Evolutionary conservation across 257 asterid species (phyloP), one percentile per base, ranked within the genome.

Genomic region (Rubia yunnanensis): DNA sequence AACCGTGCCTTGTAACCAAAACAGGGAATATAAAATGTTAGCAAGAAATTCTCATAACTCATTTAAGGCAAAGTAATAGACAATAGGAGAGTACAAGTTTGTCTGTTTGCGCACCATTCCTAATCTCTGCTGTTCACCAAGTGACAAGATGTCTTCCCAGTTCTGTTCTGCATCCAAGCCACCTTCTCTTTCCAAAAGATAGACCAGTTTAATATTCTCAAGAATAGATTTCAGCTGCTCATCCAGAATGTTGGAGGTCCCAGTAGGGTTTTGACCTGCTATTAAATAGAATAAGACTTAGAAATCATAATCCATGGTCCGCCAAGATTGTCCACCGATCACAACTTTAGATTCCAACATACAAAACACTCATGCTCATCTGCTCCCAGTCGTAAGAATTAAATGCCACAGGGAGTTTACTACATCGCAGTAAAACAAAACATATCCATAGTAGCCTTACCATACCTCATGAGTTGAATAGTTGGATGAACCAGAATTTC

Each of bases 141-240:
- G 97, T 57, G 99, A 94, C 58, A 94, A 73, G 76, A 90, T 90
- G 77, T 94, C 99, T 80, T 90, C 99, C 99, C 99, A 94, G 86
- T 90, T 94, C 80, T 77, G 91, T 78, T 58, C 74, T 38, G 94
- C 62, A 73, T 85, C 99, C 92, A 94, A 90, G 31, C 96, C 95
- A 60, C 99, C 96, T 85, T 94, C 97, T 80, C 99, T 86, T 83
- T 94, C 95, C 80, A 94, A 70, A 72, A 94, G 97, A 79, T 94
- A 90, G 20, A 84, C 77, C 62, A 94, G 77, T 71, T 90, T 94
- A 41, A 94, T 95, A 72, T 86, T 88, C 82, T 86, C 96, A 54
- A 94, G 77, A 74, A 94, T 88, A 63, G 84, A 68, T 78, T 72
- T 87, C 71, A 90, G 76, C 75, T 86, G 96, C 46, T 76, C 75